Conservation (phyloP, 768 basidiomycete genomes). For the Tylopilus balloui region DNA sequence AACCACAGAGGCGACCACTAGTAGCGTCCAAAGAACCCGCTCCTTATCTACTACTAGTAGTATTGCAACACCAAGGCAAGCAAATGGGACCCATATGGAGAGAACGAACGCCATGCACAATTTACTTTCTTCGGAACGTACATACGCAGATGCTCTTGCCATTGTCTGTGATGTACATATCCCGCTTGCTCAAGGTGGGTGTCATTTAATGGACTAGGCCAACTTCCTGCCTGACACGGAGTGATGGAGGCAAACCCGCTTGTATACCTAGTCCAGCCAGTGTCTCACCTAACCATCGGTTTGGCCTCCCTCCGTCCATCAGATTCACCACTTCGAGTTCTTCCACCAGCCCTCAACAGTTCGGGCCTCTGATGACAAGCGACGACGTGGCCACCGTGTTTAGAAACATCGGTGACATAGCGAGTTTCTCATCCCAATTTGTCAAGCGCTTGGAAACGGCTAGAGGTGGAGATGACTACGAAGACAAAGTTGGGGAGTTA, state of each 20-base stretch:
- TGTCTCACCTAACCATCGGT: slow-evolving; percentile 4
- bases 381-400: slow-evolving; percentile 67
- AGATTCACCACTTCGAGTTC: slow-evolving; percentile 35
- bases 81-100: slow-evolving; percentile 34
- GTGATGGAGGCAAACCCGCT: slow-evolving; percentile 31
- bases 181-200: slow-evolving; percentile 63
- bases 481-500: slow-evolving; percentile 60
- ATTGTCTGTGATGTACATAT: slow-evolving; percentile 68
- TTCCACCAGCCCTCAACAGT: slow-evolving; percentile 31
- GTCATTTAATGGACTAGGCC: not conserved
- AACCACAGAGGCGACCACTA: no score
- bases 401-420: slow-evolving; percentile 66
- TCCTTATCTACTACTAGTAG: not conserved
- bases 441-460: slow-evolving; percentile 55
- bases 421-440: slow-evolving; percentile 58
- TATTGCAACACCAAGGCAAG: slow-evolving; percentile 19
- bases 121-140: slow-evolving; percentile 66
- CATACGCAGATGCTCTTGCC: slow-evolving; percentile 70
- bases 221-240: not conserved
- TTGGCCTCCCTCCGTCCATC: slow-evolving; percentile 32
- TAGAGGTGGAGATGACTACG: slow-evolving; percentile 54
- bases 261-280: slow-evolving; percentile 2
- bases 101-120: slow-evolving; percentile 66
- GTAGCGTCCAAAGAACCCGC: not conserved
- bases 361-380: slow-evolving; percentile 54